Conservation (phyloP, 176 grass and related monocot species). For the Triticum monococcum region DNA sequence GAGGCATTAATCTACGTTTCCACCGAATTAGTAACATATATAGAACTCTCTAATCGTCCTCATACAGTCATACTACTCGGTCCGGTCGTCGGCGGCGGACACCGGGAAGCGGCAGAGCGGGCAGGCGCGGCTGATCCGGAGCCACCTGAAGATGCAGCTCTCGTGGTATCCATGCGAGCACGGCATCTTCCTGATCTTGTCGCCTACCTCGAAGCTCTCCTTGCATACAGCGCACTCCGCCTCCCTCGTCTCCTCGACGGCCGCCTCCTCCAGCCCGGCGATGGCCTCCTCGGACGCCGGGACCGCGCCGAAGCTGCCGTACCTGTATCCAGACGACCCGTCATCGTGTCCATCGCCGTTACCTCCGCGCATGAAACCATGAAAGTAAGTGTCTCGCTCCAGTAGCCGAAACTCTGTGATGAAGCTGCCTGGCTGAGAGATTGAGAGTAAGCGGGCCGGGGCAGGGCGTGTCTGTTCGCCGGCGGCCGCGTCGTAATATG, state of each 20-base stretch:
- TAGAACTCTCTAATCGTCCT: too few species aligned
- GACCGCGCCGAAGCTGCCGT: background rate
- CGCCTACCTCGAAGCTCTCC: background rate
- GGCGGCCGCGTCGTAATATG: background rate
- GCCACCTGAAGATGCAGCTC: background rate
- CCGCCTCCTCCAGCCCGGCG: background rate
- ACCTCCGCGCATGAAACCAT: background rate
- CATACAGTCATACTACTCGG: too few species aligned
- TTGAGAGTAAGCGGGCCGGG: background rate
- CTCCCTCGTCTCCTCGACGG: background rate
- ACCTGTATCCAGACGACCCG: background rate
- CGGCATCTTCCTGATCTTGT: background rate
- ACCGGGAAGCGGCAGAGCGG: background rate
- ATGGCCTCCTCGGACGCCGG: background rate
- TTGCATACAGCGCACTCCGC: background rate
- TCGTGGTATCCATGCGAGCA: background rate
- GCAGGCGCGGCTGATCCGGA: background rate
- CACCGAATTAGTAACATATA: too few species aligned
- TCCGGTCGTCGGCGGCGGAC: background rate
- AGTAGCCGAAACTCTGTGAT: background rate
- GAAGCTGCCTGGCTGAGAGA: background rate
- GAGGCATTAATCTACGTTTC: too few species aligned
- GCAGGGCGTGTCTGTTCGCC: background rate
- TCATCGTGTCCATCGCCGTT: background rate
- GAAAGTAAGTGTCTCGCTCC: background rate